Evolutionary conservation across 805 yeast genomes (phyloP), one percentile per base, ranked within the genome.

Genomic region (Cyberlindnera japonica): DNA sequence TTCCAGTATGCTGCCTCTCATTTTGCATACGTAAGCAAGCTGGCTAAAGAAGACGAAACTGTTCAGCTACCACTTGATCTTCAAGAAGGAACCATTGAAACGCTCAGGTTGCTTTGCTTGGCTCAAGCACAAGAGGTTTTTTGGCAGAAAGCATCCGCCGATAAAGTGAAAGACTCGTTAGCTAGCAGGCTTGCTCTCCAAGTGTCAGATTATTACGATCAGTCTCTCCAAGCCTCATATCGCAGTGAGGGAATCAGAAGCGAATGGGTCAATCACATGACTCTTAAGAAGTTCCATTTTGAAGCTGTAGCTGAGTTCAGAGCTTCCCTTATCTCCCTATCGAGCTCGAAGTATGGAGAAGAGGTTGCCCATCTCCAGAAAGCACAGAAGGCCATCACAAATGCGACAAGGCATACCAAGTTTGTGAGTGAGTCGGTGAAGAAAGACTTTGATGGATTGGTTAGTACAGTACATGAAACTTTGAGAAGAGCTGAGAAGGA

Each of bases 61-160:
- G 4, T 54, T 55, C 9, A 50, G 45, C 55, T 58, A 8, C 69
- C 70, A 5, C 46, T 67, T 21, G 87, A 78, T 38, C 60, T 85
- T 13, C 77, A 76, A 28, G 31, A 42, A 1, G 69, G 69, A 11
- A 75, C 86, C 0, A 52, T 83, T 9, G 61, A 65, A 11, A 66
- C 79, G 14, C 62, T 89, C 38, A 61, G 69, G 26, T 49, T 57
- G 11, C 54, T 88, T 25, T 75, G 76, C 75, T 55, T 84, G 28
- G 93, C 95, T 0, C 95, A 87, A 53, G 93, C 95, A 0, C 96
- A 89, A 60, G 96, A 90, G 55, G 71, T 78, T 11, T 77, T 83
- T 37, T 89, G 96, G 96, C 78, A 74, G 35, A 80, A 81, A 51
- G 88, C 95, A 0, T 60, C 68, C 0, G 58, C 63, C 27, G 58